Conservation (phyloP, 2,329 filamentous ascomycete genomes). For the Eutypa lata region DNA sequence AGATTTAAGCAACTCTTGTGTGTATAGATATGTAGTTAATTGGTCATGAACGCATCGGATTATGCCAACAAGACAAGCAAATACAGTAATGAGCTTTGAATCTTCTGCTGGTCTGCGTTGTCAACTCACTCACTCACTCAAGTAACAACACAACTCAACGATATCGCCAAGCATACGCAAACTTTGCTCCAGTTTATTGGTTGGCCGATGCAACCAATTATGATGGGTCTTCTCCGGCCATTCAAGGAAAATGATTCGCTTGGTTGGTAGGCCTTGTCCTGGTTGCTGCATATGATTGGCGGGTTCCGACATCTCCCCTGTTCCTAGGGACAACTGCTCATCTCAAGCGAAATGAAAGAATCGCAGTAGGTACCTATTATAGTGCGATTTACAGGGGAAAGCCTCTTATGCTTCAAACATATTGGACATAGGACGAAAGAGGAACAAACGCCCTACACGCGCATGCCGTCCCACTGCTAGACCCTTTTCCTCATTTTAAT, state of each 20-base stretch:
- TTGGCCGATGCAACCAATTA: conserved; percentile 9
- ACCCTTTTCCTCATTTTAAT: conserved; percentile 1
- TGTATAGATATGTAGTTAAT: too few relatives aligned
- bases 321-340: conserved; percentile 17
- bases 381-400: not conserved
- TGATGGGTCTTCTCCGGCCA: conserved; percentile 6
- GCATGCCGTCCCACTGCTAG: not conserved
- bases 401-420: not conserved
- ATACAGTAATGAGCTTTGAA: too few relatives aligned
- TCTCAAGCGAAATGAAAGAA: conserved; percentile 26
- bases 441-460: conserved; percentile 2
- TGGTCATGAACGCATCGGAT: too few relatives aligned
- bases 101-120: too few relatives aligned
- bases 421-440: conserved; percentile 2
- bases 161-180: not conserved
- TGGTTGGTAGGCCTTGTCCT: not conserved
- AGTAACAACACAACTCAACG: not conserved
- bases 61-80: too few relatives aligned
- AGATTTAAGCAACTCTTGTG: too few relatives aligned
- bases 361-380: conserved; percentile 2
- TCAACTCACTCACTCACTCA: not conserved
- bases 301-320: conserved; percentile 14
- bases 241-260: not conserved
- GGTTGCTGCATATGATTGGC: conserved; percentile 17
- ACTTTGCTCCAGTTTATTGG: not conserved